These are phyloP conservation scores for Hypoxylon fuscum DNA, from an alignment of 495 filamentous ascomycete genomes.

Conservation along the genomic window DNA sequence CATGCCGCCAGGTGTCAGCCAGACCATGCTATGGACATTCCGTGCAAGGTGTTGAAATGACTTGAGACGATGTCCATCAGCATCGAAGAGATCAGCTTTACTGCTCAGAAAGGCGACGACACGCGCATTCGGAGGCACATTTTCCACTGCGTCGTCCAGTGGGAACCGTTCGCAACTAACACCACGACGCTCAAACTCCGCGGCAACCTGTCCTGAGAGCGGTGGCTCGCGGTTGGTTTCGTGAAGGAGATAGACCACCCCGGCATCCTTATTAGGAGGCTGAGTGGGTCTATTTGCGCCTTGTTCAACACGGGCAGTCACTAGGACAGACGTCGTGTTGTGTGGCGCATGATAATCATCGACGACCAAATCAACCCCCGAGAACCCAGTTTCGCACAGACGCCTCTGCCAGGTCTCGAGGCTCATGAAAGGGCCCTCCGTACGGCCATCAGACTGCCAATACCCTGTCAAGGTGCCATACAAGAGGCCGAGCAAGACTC, in stretches of 20 bases:
- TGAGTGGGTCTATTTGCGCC: too few species aligned
- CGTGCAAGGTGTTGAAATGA: constrained; percentile 36
- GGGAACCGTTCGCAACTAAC: neutral
- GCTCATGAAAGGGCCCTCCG: too few species aligned
- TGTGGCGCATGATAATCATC: constrained; percentile 8
- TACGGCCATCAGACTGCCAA: constrained; percentile 14
- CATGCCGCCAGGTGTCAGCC: constrained; percentile 42
- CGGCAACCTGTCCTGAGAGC: constrained; percentile 51
- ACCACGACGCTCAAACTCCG: constrained; percentile 49
- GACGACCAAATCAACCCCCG: too few species aligned
- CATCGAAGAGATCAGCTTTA: constrained; percentile 16
- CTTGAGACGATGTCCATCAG: constrained; percentile 15
- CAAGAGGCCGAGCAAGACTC: too few species aligned
- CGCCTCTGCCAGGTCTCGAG: constrained; percentile 51
- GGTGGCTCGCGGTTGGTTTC: too few species aligned
- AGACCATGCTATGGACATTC: constrained; percentile 37
- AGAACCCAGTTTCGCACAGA: constrained; percentile 29
- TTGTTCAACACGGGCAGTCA: too few species aligned
- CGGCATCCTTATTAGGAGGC: too few species aligned
- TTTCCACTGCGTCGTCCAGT: neutral
- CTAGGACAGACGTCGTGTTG: too few species aligned
- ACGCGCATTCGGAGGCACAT: constrained; percentile 4
- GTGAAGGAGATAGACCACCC: too few species aligned
- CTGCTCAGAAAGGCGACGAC: constrained; percentile 34
- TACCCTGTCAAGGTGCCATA: constrained; percentile 34